A percentile compares a stretch with the other conserved stretches of the same genome.
Evolutionary conservation across 2,329 filamentous ascomycete genomes (phyloP).

Genomic region (Fusarium drepaniforme): DNA sequence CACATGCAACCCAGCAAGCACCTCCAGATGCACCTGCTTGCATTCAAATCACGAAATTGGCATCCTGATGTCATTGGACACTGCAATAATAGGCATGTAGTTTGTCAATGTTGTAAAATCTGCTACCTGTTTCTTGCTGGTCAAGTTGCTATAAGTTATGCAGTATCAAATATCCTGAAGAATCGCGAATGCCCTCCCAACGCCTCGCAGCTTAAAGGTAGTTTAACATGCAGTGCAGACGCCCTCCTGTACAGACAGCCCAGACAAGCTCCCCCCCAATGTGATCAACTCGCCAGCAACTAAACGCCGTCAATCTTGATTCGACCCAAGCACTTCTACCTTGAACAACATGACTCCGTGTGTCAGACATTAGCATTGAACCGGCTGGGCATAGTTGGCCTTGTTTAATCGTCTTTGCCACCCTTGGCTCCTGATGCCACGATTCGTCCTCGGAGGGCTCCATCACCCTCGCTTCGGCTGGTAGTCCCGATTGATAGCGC

Average conservation of each 20-base stretch:
- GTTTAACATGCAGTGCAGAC: conserved; percentile 36
- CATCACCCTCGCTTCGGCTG: conserved; percentile 54
- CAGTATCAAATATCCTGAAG: conserved; percentile 34
- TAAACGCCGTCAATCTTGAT: conserved; percentile 27
- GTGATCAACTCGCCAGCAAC: conserved; percentile 30
- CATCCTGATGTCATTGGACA: neutral
- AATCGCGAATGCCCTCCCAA: conserved; percentile 39
- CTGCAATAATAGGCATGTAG: neutral
- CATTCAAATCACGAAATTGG: neutral
- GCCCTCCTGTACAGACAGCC: conserved; percentile 7
- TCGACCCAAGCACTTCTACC: conserved; percentile 11
- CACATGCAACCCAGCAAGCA: conserved; percentile 3
- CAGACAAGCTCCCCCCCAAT: neutral
- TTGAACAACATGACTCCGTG: neutral
- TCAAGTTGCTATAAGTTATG: conserved; percentile 25
- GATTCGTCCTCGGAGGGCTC: conserved; percentile 53
- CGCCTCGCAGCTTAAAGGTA: conserved; percentile 39
- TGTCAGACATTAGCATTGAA: neutral
- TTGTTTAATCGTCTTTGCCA: conserved; percentile 30
- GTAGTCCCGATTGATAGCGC: conserved; percentile 48
- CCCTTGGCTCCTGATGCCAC: conserved; percentile 52
- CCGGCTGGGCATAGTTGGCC: neutral
- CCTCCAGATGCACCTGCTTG: neutral
- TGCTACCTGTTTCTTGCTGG: conserved; percentile 13
- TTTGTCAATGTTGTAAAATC: neutral